Conservation (phyloP, 2,329 filamentous ascomycete genomes). For the Phyllosticta ampelicida region DNA sequence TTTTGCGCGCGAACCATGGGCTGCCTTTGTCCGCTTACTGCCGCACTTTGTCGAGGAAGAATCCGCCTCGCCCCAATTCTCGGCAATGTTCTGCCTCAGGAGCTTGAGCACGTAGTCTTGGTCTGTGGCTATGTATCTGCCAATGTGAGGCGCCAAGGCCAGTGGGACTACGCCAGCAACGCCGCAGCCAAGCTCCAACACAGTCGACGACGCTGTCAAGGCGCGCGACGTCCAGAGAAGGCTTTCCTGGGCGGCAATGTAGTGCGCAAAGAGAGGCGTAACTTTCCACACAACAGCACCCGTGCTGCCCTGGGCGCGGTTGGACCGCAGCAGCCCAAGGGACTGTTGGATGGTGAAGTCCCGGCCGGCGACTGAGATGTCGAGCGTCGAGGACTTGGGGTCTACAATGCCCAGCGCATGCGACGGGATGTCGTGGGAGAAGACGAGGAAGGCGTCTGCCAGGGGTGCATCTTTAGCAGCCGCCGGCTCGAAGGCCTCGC, state of each 20-base stretch:
- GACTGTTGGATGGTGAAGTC: slow-evolving; percentile 76
- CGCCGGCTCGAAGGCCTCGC: no score
- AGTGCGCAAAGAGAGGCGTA: slow-evolving; percentile 70
- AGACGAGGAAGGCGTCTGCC: slow-evolving; percentile 78
- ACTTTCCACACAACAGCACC: slow-evolving; percentile 90
- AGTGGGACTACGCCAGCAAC: slow-evolving; percentile 72
- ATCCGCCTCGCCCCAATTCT: slow-evolving; percentile 37
- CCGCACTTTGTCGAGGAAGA: neutral
- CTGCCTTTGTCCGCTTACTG: neutral
- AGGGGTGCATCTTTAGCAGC: slow-evolving; percentile 1
- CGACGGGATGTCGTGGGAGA: slow-evolving; percentile 63
- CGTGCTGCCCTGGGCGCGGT: slow-evolving; percentile 61
- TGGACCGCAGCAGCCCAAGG: slow-evolving; percentile 67
- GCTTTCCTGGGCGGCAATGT: slow-evolving; percentile 57
- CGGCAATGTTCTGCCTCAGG: slow-evolving; percentile 63
- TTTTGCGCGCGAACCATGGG: slow-evolving; percentile 2
- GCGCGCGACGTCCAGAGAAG: slow-evolving; percentile 46
- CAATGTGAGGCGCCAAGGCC: slow-evolving; percentile 50
- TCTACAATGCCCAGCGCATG: slow-evolving; percentile 37
- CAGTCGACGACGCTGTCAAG: slow-evolving; percentile 44
- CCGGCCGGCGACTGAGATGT: slow-evolving; percentile 52
- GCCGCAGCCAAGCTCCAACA: slow-evolving; percentile 82
- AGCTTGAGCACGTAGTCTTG: slow-evolving; percentile 74
- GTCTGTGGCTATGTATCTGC: slow-evolving; percentile 69
- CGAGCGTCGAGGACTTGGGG: slow-evolving; percentile 4